Conservation (phyloP, 2,329 filamentous ascomycete species). For the Paramyrothecium sp. region DNA sequence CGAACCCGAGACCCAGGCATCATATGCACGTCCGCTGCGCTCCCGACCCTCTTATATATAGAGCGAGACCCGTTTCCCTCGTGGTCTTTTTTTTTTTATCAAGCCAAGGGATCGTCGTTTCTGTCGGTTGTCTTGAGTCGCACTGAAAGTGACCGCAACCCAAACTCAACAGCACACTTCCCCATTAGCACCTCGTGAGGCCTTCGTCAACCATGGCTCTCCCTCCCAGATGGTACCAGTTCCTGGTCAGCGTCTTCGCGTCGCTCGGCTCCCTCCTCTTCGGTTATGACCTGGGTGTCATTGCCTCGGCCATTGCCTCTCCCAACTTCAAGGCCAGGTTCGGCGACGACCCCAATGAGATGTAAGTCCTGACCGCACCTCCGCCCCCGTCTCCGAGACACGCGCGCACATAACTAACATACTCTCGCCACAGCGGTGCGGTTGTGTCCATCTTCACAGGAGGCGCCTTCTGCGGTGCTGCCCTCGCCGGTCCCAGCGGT, state of each 20-base stretch:
- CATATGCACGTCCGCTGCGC: too few relatives aligned
- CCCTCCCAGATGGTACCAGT: conserved; percentile 46
- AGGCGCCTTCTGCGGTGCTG: conserved; percentile 69
- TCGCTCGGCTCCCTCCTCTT: conserved; percentile 54
- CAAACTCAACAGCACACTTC: background rate
- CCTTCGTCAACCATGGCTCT: conserved; percentile 31
- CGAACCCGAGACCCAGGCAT: too few relatives aligned
- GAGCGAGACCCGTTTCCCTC: background rate
- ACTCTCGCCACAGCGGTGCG: conserved; percentile 7
- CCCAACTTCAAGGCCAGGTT: conserved; percentile 41
- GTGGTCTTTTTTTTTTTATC: background rate
- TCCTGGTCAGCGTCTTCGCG: conserved; percentile 52
- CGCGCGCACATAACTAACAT: background rate
- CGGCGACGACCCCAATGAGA: conserved; percentile 30
- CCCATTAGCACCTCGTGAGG: background rate
- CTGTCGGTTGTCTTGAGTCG: background rate
- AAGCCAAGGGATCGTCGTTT: background rate
- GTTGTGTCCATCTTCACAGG: conserved; percentile 74
- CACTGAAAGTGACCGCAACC: background rate
- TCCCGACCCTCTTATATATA: background rate
- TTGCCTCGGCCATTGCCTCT: conserved; percentile 51
- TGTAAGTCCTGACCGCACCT: conserved; percentile 21
- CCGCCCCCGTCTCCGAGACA: background rate
- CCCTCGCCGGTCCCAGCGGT: conserved; percentile 60
- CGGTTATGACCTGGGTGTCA: conserved; percentile 55